Conservation (phyloP, 1,284 basidiomycete genomes). For the Peniophora sp. region DNA sequence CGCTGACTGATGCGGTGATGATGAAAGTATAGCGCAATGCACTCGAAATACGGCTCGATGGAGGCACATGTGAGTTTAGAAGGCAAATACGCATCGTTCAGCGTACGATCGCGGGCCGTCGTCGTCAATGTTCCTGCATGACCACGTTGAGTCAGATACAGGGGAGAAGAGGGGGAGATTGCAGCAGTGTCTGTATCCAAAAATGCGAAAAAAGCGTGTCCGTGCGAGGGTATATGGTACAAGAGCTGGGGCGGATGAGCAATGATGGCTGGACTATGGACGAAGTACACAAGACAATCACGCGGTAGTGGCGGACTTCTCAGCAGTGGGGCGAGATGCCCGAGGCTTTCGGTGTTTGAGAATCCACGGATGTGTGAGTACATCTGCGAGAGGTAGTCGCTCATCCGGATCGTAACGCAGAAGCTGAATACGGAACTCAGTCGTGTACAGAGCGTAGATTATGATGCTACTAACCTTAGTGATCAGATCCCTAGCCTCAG, state of each 20-base stretch:
- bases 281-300: neutral
- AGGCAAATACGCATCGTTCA: too few relatives aligned
- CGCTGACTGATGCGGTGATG: too few relatives aligned
- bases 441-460: constrained; percentile 15
- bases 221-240: neutral
- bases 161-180: too few relatives aligned
- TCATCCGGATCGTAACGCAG: constrained; percentile 82
- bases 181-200: too few relatives aligned
- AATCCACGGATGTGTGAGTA: constrained; percentile 90
- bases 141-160: too few relatives aligned
- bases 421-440: constrained; percentile 45
- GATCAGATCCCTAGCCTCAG: constrained; percentile 65
- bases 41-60: too few relatives aligned
- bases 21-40: too few relatives aligned
- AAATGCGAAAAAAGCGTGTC: too few relatives aligned
- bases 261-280: neutral
- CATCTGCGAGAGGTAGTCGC: constrained; percentile 75
- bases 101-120: too few relatives aligned
- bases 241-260: neutral
- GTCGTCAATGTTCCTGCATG: too few relatives aligned
- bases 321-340: neutral
- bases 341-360: constrained; percentile 55
- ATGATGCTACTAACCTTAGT: constrained; percentile 30
- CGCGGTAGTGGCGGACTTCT: neutral
- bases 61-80: too few relatives aligned